phyloP scores from a whole-genome alignment of 257 asterid genomes.

The Solanum boliviense region DNA sequence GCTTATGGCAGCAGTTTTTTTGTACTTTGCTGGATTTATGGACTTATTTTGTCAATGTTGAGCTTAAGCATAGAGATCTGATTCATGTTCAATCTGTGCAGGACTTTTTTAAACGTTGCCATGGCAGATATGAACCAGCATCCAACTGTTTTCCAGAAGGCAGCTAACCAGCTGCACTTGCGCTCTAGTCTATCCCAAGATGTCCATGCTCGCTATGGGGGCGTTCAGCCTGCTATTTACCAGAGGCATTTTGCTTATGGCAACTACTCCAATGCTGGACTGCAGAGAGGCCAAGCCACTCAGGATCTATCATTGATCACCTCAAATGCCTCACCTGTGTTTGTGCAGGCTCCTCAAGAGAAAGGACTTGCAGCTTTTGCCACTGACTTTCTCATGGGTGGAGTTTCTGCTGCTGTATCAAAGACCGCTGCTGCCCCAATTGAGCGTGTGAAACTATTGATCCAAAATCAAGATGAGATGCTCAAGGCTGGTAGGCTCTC shows the following conservation, averaged over 20 bases:
- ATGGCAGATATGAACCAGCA: slow-evolving; percentile 56
- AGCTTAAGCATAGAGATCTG: background rate
- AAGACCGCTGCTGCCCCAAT: slow-evolving; percentile 93
- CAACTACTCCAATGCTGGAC: slow-evolving; percentile 48
- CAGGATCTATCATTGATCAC: slow-evolving; percentile 51
- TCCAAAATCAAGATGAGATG: slow-evolving; percentile 93
- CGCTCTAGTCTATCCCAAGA: slow-evolving; percentile 45
- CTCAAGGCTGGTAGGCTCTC: slow-evolving; percentile 72
- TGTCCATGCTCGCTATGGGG: slow-evolving; percentile 43
- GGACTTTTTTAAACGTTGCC: slow-evolving; percentile 6
- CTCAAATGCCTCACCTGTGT: slow-evolving; percentile 76
- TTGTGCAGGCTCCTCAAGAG: slow-evolving; percentile 83
- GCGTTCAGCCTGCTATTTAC: slow-evolving; percentile 33
- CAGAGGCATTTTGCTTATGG: slow-evolving; percentile 57
- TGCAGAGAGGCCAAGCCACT: slow-evolving; percentile 37
- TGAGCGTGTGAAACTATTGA: slow-evolving; percentile 89
- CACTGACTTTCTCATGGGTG: slow-evolving; percentile 87
- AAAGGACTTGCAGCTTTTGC: slow-evolving; percentile 67
- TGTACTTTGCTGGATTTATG: background rate
- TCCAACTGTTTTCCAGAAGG: slow-evolving; percentile 57
- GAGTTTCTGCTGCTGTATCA: slow-evolving; percentile 92
- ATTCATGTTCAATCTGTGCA: background rate
- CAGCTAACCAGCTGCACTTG: slow-evolving; percentile 69
- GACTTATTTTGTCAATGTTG: background rate
- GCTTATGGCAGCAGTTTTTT: background rate